phyloP scores from a whole-genome alignment of 371 early-diverging fungal genomes.

The Sporodiniella umbellata region DNA sequence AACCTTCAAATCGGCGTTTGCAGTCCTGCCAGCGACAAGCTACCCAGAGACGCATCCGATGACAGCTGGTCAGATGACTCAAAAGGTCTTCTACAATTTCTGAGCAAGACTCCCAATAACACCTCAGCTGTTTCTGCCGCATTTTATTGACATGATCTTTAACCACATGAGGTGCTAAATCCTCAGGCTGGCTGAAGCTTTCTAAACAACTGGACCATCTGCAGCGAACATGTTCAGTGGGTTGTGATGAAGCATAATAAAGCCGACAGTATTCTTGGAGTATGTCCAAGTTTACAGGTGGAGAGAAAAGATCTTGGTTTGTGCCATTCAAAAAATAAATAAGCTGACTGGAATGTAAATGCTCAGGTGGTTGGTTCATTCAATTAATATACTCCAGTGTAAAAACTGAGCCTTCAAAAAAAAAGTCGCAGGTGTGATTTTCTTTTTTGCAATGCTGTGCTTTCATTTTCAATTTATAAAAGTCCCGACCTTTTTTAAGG shows the following conservation, averaged over 20 bases:
- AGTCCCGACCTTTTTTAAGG: no score
- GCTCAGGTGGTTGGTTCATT: background rate
- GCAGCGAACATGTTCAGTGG: slow-evolving; percentile 33
- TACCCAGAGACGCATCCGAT: slow-evolving; percentile 34
- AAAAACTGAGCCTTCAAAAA: no score
- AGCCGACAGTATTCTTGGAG: slow-evolving; percentile 18
- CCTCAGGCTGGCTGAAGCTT: slow-evolving; percentile 67
- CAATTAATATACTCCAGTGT: no score
- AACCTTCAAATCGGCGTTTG: slow-evolving; percentile 47
- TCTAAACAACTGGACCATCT: slow-evolving; percentile 83
- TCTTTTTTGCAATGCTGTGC: no score
- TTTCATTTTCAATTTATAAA: no score
- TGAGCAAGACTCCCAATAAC: slow-evolving; percentile 78
- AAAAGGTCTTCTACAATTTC: slow-evolving; percentile 56
- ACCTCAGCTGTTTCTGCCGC: slow-evolving; percentile 30
- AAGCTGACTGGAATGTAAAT: slow-evolving; percentile 13
- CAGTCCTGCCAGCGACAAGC: slow-evolving; percentile 66
- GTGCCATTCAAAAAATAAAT: slow-evolving; percentile 9
- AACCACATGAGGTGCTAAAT: slow-evolving; percentile 78
- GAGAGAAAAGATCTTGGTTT: no score
- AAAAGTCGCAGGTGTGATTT: no score
- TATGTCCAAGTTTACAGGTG: background rate
- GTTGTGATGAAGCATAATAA: slow-evolving; percentile 15
- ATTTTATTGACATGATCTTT: slow-evolving; percentile 71
- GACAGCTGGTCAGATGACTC: slow-evolving; percentile 65